phyloP scores from a whole-genome alignment of 2,329 filamentous ascomycete species.

The Colletotrichum neosansevieriae region DNA sequence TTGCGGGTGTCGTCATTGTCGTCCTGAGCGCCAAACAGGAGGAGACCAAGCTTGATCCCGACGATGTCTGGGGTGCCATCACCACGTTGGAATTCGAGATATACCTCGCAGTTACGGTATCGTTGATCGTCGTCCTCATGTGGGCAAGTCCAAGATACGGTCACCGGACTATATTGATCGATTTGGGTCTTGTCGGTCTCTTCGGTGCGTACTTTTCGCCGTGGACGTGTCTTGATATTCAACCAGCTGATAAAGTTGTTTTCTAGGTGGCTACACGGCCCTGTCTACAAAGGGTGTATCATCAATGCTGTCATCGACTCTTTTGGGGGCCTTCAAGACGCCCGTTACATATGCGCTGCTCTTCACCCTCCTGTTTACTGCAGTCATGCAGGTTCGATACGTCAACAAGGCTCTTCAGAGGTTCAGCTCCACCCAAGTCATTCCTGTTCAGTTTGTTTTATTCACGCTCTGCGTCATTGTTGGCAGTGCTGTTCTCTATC shows the following conservation, averaged over 20 bases:
- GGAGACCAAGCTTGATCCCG: slow-evolving; percentile 90
- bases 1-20: slow-evolving; percentile 89
- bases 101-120: slow-evolving; percentile 82
- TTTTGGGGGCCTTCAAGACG: slow-evolving; percentile 90
- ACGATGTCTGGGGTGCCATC: slow-evolving; percentile 91
- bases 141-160: slow-evolving; percentile 87
- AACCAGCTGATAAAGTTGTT: slow-evolving; percentile 14
- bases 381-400: slow-evolving; percentile 97
- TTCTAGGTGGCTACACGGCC: slow-evolving; percentile 89
- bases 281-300: slow-evolving; percentile 96
- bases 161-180: slow-evolving; percentile 87
- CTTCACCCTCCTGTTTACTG: slow-evolving; percentile 82
- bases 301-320: slow-evolving; percentile 90
- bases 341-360: slow-evolving; percentile 92
- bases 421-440: slow-evolving; percentile 97
- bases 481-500: slow-evolving; percentile 91
- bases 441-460: slow-evolving; percentile 96
- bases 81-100: slow-evolving; percentile 90
- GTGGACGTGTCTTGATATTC: background rate
- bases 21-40: slow-evolving; percentile 91
- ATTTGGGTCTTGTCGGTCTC: slow-evolving; percentile 90
- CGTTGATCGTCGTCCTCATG: slow-evolving; percentile 81
- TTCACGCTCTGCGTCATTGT: slow-evolving; percentile 97
- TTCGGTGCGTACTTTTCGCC: slow-evolving; percentile 73
- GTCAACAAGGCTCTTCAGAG: slow-evolving; percentile 88